Evolutionary conservation across 768 basidiomycete species (phyloP).

Genomic region (Neoboletus magnificus): DNA sequence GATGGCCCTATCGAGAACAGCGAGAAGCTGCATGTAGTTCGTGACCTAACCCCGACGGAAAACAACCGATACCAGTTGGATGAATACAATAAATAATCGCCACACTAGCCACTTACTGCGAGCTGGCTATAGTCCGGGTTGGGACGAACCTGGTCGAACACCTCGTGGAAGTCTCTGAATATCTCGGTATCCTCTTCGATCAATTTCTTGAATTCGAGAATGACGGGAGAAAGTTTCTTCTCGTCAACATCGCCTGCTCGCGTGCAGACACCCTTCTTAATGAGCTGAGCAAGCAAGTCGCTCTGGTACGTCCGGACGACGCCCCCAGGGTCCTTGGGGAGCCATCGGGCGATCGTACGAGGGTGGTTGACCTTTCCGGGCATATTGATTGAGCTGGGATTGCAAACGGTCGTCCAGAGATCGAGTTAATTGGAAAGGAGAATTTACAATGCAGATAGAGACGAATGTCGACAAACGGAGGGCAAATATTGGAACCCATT

Average conservation of each 20-base stretch:
- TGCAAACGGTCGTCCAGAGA: neutral
- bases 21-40: constrained; percentile 2
- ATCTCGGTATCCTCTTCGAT: constrained; percentile 18
- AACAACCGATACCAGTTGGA: neutral
- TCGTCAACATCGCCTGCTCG: constrained; percentile 6
- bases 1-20: constrained; percentile 12
- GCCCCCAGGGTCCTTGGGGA: constrained; percentile 12
- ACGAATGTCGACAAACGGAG: neutral
- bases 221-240: constrained; percentile 7
- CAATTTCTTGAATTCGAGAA: constrained; percentile 21
- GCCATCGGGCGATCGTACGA: constrained; percentile 21
- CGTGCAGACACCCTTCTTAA: constrained; percentile 15
- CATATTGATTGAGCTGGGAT: constrained; percentile 12
- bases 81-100: neutral
- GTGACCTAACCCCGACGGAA: neutral
- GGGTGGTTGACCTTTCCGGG: constrained; percentile 13
- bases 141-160: constrained; percentile 18
- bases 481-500: neutral
- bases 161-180: constrained; percentile 21
- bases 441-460: constrained; percentile 1
- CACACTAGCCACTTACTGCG: constrained; percentile 3
- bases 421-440: neutral
- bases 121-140: neutral
- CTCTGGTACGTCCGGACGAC: constrained; percentile 8
- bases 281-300: constrained; percentile 29